A percentile compares a stretch with the other conserved stretches of the same genome.
Evolutionary conservation across 352 stramenopile genomes (phyloP).

Genomic region (Globisporangium cystogenes): DNA sequence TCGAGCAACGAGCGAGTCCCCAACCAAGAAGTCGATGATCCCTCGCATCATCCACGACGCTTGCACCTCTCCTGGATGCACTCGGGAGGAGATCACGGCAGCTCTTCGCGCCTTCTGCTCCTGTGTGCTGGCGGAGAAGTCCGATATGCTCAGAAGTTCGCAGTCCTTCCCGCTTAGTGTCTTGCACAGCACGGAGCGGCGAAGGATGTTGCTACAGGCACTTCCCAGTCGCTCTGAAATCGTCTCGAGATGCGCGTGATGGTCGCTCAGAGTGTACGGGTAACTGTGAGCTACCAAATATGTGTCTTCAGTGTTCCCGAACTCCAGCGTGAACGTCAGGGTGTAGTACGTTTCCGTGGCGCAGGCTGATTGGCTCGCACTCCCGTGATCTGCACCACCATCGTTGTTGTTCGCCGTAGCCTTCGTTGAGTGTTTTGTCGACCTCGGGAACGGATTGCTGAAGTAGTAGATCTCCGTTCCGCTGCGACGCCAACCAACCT

Average conservation of each 20-base stretch:
- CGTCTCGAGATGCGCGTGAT: conserved; percentile 50
- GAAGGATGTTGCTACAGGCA: conserved; percentile 23
- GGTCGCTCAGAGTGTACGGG: conserved; percentile 89
- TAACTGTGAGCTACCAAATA: conserved; percentile 90
- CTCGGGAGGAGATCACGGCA: conserved; percentile 81
- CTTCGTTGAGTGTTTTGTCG: conserved; percentile 2
- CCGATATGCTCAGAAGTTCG: conserved; percentile 73
- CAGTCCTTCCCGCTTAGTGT: conserved; percentile 54
- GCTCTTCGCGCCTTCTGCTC: conserved; percentile 32
- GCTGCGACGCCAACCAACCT: conserved; percentile 64
- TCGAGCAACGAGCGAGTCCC: conserved; percentile 44
- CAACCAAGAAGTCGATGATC: conserved; percentile 86
- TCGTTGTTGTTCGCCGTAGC: neutral
- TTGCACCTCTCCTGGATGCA: conserved; percentile 90
- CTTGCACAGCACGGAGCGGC: conserved; percentile 42
- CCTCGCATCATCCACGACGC: conserved; percentile 94
- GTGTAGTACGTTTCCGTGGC: conserved; percentile 67
- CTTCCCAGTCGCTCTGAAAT: conserved; percentile 16
- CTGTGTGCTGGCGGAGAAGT: conserved; percentile 27
- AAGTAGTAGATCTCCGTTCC: conserved; percentile 88
- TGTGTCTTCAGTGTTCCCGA: conserved; percentile 74
- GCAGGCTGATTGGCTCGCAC: neutral
- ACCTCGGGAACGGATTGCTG: conserved; percentile 48
- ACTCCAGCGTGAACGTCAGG: conserved; percentile 84
- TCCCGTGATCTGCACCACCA: neutral